A percentile compares a stretch with the other conserved stretches of the same genome.
Evolutionary conservation across 768 basidiomycete genomes (phyloP).

Genomic region (Mycena olivaceomarginata): DNA sequence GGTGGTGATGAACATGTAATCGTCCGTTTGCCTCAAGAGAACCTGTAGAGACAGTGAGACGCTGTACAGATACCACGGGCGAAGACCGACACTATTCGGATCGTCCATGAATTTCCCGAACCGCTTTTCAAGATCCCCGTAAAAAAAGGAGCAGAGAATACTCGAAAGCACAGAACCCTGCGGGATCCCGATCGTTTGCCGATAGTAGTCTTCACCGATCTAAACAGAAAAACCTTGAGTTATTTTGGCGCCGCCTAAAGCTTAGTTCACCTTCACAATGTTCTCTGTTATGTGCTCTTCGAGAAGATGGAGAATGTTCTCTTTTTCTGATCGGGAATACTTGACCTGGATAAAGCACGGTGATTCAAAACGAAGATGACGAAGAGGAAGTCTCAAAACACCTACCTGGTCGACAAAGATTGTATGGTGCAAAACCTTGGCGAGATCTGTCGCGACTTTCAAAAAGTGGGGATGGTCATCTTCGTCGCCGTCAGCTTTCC

Average conservation of each 20-base stretch:
- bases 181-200: constrained; percentile 96
- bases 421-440: constrained; percentile 79
- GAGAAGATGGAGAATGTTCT: constrained; percentile 82
- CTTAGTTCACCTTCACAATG: constrained; percentile 85
- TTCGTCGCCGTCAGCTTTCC: constrained; percentile 50
- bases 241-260: not conserved
- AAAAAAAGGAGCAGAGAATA: constrained; percentile 95
- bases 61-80: not conserved
- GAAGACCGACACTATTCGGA: constrained; percentile 71
- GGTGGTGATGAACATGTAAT: constrained; percentile 93
- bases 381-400: not conserved
- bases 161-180: constrained; percentile 98
- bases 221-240: constrained; percentile 52
- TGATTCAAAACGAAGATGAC: not conserved
- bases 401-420: constrained; percentile 91
- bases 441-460: constrained; percentile 80
- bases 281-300: constrained; percentile 95
- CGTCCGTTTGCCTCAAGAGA: constrained; percentile 93
- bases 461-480: constrained; percentile 88
- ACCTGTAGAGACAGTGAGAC: constrained; percentile 65
- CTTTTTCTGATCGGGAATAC: constrained; percentile 71
- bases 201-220: constrained; percentile 90
- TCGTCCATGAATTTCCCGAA: constrained; percentile 74
- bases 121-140: constrained; percentile 89
- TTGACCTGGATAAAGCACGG: constrained; percentile 61